These are phyloP conservation scores for Mycena galopus DNA, from an alignment of 768 basidiomycete species.

Conservation along the genomic window DNA sequence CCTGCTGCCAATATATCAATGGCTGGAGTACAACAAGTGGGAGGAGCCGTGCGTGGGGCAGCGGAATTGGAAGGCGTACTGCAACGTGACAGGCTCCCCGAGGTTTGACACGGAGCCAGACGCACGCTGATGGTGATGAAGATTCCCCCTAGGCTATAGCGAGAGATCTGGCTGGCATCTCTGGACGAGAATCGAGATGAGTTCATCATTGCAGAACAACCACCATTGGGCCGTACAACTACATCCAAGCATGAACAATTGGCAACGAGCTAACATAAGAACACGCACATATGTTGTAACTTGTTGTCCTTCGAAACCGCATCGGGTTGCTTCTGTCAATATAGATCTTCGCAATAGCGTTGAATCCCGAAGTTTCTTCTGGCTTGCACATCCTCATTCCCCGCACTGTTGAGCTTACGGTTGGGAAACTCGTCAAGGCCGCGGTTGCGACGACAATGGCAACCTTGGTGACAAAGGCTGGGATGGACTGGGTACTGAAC, in stretches of 20 bases:
- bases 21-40: too few species aligned
- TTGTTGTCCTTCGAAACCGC: conserved; percentile 99
- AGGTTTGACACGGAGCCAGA: too few species aligned
- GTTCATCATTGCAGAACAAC: conserved; percentile 97
- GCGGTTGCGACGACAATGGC: conserved; percentile 92
- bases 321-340: conserved; percentile 98
- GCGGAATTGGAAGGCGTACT: too few species aligned
- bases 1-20: too few species aligned
- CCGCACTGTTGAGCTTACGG: conserved; percentile 84
- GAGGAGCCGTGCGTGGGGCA: too few species aligned
- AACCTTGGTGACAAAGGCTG: conserved; percentile 84
- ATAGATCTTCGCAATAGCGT: conserved; percentile 97
- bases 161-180: conserved; percentile 95
- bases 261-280: conserved; percentile 14
- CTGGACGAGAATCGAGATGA: conserved; percentile 95
- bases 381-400: conserved; percentile 87
- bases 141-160: conserved; percentile 90
- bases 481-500: conserved; percentile 92
- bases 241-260: neutral
- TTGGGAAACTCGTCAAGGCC: conserved; percentile 92
- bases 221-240: conserved; percentile 96
- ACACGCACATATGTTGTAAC: too few species aligned
- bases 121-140: conserved; percentile 91
- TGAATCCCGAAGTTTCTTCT: conserved; percentile 95
- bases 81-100: too few species aligned